Conservation (phyloP, 768 basidiomycete genomes). For the Psilocybe azurescens region DNA sequence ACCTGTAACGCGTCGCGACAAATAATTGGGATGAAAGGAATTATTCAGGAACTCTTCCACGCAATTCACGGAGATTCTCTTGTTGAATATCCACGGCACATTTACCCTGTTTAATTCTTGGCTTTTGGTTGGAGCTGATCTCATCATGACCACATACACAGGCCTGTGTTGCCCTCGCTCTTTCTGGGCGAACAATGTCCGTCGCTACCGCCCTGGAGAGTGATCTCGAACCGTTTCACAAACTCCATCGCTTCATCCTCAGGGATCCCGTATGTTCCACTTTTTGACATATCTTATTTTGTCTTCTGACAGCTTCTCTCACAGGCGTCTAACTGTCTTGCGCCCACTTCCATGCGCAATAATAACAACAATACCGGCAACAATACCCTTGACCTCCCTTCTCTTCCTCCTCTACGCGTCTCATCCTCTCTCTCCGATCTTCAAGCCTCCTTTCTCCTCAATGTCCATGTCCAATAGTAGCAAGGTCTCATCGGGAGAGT, state of each 20-base stretch:
- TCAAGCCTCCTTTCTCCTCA: slow-evolving; percentile 30
- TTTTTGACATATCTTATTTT: slow-evolving; percentile 12
- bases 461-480: slow-evolving; percentile 23
- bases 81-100: slow-evolving; percentile 16
- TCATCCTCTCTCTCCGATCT: slow-evolving; percentile 20
- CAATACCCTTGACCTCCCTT: slow-evolving; percentile 18
- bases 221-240: slow-evolving; percentile 66
- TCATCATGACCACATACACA: slow-evolving; percentile 28
- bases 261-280: slow-evolving; percentile 12
- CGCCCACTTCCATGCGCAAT: slow-evolving; percentile 11
- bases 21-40: not conserved
- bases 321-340: slow-evolving; percentile 20
- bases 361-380: slow-evolving; percentile 14
- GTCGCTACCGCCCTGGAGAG: slow-evolving; percentile 62
- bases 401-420: slow-evolving; percentile 13
- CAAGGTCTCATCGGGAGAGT: slow-evolving; percentile 35
- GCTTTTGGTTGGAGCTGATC: slow-evolving; percentile 16
- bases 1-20: slow-evolving; percentile 7
- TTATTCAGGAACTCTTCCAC: slow-evolving; percentile 28
- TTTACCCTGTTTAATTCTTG: slow-evolving; percentile 15
- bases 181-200: slow-evolving; percentile 51
- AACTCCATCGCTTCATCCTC: slow-evolving; percentile 49
- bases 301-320: slow-evolving; percentile 14
- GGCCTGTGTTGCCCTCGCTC: slow-evolving; percentile 61
- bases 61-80: slow-evolving; percentile 34